Conservation (phyloP, 1,284 basidiomycete species). For the Blastosporella zonata region DNA sequence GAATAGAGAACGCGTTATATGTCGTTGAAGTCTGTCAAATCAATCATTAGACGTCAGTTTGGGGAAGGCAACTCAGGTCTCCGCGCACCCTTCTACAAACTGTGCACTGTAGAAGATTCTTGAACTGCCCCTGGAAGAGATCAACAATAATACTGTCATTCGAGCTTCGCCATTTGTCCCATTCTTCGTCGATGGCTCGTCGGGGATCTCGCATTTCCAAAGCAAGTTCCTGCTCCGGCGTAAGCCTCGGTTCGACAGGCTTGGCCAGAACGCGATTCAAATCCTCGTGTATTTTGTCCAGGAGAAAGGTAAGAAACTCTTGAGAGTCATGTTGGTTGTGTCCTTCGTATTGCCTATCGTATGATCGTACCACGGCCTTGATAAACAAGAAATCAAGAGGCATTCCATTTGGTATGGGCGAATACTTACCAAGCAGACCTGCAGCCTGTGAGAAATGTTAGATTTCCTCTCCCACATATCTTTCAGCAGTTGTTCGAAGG, state of each 20-base stretch:
- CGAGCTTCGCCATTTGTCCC: constrained; percentile 86
- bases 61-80: neutral
- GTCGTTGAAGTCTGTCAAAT: constrained; percentile 86
- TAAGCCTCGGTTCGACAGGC: constrained; percentile 58
- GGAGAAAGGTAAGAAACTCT: constrained; percentile 92
- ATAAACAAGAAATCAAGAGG: neutral
- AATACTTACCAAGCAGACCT: constrained; percentile 68
- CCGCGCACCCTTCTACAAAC: constrained; percentile 82
- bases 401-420: neutral
- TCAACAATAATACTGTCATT: constrained; percentile 97
- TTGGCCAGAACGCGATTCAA: constrained; percentile 86
- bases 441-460: neutral
- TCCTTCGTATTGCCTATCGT: constrained; percentile 73
- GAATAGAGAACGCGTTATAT: constrained; percentile 96
- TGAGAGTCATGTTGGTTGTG: constrained; percentile 97
- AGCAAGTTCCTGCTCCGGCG: constrained; percentile 85
- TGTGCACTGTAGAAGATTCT: constrained; percentile 87
- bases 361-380: constrained; percentile 2
- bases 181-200: constrained; percentile 89
- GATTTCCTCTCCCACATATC: constrained; percentile 90
- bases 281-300: constrained; percentile 97
- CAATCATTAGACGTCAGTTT: constrained; percentile 9
- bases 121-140: constrained; percentile 96
- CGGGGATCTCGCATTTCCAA: constrained; percentile 73
- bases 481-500: constrained; percentile 82